A percentile compares a stretch with the other conserved stretches of the same genome.
These are phyloP conservation scores for Xylaria flabelliformis DNA, from an alignment of 495 filamentous ascomycete species.

Conservation along the genomic window DNA sequence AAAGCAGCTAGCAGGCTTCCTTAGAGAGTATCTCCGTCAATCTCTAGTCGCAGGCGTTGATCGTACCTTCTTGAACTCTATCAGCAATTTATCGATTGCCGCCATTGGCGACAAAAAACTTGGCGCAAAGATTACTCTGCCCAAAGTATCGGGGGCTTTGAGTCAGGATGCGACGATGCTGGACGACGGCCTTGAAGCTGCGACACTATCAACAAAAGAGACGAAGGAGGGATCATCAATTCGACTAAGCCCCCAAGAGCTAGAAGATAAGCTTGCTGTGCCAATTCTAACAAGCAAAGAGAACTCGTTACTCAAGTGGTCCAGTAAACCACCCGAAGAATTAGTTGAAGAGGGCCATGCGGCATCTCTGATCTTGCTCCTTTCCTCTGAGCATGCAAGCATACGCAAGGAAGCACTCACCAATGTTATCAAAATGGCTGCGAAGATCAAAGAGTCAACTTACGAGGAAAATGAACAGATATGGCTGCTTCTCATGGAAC, in stretches of 20 bases:
- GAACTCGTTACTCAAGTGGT: slow-evolving; percentile 70
- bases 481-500: slow-evolving; percentile 75
- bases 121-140: slow-evolving; percentile 28
- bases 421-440: slow-evolving; percentile 68
- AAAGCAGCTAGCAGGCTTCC: slow-evolving; percentile 32
- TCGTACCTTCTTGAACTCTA: slow-evolving; percentile 29
- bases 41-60: slow-evolving; percentile 34
- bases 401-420: slow-evolving; percentile 78
- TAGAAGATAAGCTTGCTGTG: slow-evolving; percentile 46
- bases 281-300: slow-evolving; percentile 53
- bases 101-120: slow-evolving; percentile 33
- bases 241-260: slow-evolving; percentile 31
- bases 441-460: slow-evolving; percentile 69
- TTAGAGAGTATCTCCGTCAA: slow-evolving; percentile 35
- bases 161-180: background rate
- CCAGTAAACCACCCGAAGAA: slow-evolving; percentile 72
- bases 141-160: slow-evolving; percentile 19
- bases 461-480: slow-evolving; percentile 79
- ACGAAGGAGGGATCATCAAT: slow-evolving; percentile 3
- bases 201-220: background rate
- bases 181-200: slow-evolving; percentile 2
- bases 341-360: slow-evolving; percentile 75
- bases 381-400: slow-evolving; percentile 74
- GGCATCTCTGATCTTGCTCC: slow-evolving; percentile 70
- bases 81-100: slow-evolving; percentile 29